A percentile compares a stretch with the other conserved stretches of the same genome.
Conservation (phyloP, 2,329 filamentous ascomycete genomes). For the Lasiodiplodia gonubiensis region DNA sequence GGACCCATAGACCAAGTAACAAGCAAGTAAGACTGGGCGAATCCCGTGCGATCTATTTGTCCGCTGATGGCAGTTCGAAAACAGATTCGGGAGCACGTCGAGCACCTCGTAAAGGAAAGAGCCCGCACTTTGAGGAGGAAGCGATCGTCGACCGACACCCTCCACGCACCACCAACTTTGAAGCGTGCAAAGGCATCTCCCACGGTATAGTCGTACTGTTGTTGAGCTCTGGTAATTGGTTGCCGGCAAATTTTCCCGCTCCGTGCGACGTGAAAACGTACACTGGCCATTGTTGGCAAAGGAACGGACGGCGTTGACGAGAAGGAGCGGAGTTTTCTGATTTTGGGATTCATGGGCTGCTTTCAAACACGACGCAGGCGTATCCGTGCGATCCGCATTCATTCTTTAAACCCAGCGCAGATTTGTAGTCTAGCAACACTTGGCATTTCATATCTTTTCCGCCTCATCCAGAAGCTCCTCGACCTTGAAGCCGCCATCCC, state of each 20-base stretch:
- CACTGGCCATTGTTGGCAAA: no score
- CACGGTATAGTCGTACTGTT: neutral
- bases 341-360: neutral
- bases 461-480: slow-evolving; percentile 87
- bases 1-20: neutral
- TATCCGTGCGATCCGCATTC: neutral
- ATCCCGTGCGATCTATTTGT: no score
- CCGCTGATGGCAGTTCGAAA: neutral
- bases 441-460: slow-evolving; percentile 67
- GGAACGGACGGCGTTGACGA: no score
- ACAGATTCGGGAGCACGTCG: neutral
- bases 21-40: neutral
- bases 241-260: no score
- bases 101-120: neutral
- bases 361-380: neutral
- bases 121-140: neutral
- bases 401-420: neutral
- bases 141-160: neutral
- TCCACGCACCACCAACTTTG: neutral
- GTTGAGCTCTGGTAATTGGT: no score
- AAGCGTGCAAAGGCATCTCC: neutral
- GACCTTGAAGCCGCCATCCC: slow-evolving; percentile 79
- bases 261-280: no score
- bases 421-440: neutral
- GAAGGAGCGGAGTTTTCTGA: no score